phyloP scores from a whole-genome alignment of 2,329 filamentous ascomycete genomes.

The Ophiocordyceps australis region DNA sequence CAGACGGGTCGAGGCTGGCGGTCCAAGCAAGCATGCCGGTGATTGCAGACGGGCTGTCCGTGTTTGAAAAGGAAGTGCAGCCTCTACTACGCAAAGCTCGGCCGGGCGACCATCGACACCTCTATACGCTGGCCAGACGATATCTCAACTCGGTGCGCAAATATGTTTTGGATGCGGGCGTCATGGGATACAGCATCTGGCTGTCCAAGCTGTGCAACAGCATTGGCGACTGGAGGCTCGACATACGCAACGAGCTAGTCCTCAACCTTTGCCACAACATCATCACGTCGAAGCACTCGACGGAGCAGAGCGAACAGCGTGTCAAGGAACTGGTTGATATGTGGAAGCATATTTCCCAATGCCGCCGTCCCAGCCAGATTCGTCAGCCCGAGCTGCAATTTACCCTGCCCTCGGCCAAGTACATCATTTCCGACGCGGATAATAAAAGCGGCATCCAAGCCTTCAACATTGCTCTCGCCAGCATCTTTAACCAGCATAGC shows the following conservation, averaged over 20 bases:
- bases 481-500: slow-evolving; percentile 13
- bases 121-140: no score
- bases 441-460: slow-evolving; percentile 1
- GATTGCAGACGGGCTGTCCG: no score
- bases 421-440: slow-evolving; percentile 6
- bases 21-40: no score
- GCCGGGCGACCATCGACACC: no score
- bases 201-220: slow-evolving; percentile 8
- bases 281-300: slow-evolving; percentile 4
- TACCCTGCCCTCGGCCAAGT: slow-evolving; percentile 10
- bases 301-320: slow-evolving; percentile 4
- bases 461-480: slow-evolving; percentile 7
- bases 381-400: slow-evolving; percentile 6
- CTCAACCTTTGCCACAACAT: slow-evolving; percentile 12
- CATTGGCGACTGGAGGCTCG: slow-evolving; percentile 10
- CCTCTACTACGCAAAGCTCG: no score
- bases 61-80: no score
- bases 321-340: slow-evolving; percentile 13
- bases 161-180: slow-evolving; percentile 6
- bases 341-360: slow-evolving; percentile 18
- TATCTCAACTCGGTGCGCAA: no score
- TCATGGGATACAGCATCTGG: slow-evolving; percentile 5
- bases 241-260: slow-evolving; percentile 11
- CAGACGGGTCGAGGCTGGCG: no score
- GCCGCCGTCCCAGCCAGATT: slow-evolving; percentile 11